These are phyloP conservation scores for Alternaria longipes DNA, from an alignment of 2,329 filamentous ascomycete genomes.

Conservation along the genomic window DNA sequence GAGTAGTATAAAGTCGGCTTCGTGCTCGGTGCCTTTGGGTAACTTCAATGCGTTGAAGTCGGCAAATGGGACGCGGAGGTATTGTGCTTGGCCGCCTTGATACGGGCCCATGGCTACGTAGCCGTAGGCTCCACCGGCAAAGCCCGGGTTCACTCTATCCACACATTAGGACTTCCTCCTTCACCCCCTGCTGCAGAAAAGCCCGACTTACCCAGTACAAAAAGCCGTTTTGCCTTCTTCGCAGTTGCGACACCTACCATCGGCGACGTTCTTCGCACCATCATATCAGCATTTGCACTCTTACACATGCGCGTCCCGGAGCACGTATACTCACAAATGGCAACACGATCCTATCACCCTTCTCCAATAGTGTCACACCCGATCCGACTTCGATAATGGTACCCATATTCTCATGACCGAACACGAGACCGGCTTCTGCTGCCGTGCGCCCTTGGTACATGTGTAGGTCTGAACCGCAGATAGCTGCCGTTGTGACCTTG, in stretches of 20 bases:
- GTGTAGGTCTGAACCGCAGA: constrained; percentile 63
- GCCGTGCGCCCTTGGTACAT: constrained; percentile 74
- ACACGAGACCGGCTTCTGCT: constrained; percentile 69
- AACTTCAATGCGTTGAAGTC: constrained; percentile 73
- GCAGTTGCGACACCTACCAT: constrained; percentile 67
- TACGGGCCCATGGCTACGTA: constrained; percentile 70
- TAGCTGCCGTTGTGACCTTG: constrained; percentile 70
- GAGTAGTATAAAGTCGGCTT: constrained; percentile 66
- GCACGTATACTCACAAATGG: constrained; percentile 58
- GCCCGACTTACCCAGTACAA: constrained; percentile 62
- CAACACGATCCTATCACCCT: constrained; percentile 71
- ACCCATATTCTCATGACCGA: constrained; percentile 71
- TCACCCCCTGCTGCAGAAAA: background rate
- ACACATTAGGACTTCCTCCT: constrained; percentile 6
- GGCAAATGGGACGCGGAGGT: constrained; percentile 70
- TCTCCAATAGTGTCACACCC: constrained; percentile 68
- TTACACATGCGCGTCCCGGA: background rate
- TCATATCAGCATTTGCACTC: background rate
- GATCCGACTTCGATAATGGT: constrained; percentile 64
- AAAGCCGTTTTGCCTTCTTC: constrained; percentile 72
- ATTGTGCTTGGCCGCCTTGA: constrained; percentile 69
- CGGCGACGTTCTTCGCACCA: constrained; percentile 18
- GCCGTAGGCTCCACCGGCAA: constrained; percentile 68
- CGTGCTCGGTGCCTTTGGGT: constrained; percentile 68
- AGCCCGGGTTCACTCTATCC: constrained; percentile 63